Base-by-base conservation (phyloP, 306 rosid genomes). In the Clitoria ternatea region DNA sequence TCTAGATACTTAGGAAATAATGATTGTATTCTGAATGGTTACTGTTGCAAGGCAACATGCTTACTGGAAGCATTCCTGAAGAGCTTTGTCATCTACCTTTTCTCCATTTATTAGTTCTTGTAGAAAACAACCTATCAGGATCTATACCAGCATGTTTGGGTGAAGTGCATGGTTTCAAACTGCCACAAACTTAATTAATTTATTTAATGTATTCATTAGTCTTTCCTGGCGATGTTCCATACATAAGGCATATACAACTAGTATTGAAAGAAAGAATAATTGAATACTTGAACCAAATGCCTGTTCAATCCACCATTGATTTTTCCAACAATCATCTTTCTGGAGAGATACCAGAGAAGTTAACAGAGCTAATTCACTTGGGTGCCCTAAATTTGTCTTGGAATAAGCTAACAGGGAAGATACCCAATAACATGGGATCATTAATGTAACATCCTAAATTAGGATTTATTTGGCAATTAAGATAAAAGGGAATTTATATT, bases 81-180 rank as follows among this genome's bases (percentile, higher is more conserved):
- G 67, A 61, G 18, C 33, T 37, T 2, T 61, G 68, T 32, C 1
- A 0, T 19, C 17, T 60, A 33, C 18, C 9, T 35, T 35, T 0
- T 2, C 30, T 35, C 49, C 33, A 37, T 62, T 0, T 62, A 10
- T 39, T 62, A 1, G 69, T 39, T 62, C 22, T 62, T 11, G 53
- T 52, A 40, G 52, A 40, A 13, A 62, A 62, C 22, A 62, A 10
- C 30, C 17, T 62, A 20, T 39, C 69, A 62, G 52, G 69, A 22
- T 37, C 68, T 3, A 37, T 61, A 22, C 68, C 68, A 11, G 1
- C 68, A 39, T 61, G 68, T 61, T 61, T 61, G 15, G 67, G 67
- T 35, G 48, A 61, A 35, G 10, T 61, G 5, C 2, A 36, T 1
- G 48, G 67, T 61, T 61, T 36, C 67, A 61, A 61, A 61, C 15